phyloP scores from a whole-genome alignment of 2,329 filamentous ascomycete genomes.

The Rachicladosporium sp. region DNA sequence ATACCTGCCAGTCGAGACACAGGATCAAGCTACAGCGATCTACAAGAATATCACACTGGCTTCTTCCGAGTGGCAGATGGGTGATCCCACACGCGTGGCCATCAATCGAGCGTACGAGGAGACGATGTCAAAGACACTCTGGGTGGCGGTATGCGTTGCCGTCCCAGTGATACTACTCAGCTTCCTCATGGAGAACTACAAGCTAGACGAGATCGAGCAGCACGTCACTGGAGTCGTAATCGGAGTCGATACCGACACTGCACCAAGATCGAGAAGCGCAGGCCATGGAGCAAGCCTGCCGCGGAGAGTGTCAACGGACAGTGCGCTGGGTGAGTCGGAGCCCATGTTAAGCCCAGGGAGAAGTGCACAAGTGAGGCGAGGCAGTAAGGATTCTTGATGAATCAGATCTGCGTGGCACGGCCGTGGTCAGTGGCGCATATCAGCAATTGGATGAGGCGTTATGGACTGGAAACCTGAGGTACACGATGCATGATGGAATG shows the following conservation, averaged over 20 bases:
- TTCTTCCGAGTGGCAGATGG: slow-evolving; percentile 41
- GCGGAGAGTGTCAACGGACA: no score
- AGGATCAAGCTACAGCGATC: slow-evolving; percentile 35
- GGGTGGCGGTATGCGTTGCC: slow-evolving; percentile 41
- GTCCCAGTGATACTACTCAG: slow-evolving; percentile 46
- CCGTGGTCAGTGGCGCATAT: no score
- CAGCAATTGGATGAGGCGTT: no score
- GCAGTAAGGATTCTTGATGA: no score
- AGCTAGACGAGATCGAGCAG: slow-evolving; percentile 39
- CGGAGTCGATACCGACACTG: slow-evolving; percentile 15
- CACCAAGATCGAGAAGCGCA: no score
- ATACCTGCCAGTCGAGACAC: slow-evolving; percentile 38
- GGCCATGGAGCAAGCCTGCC: no score
- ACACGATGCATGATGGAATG: no score
- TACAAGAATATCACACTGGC: slow-evolving; percentile 40
- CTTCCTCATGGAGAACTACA: slow-evolving; percentile 46
- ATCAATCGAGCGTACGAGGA: slow-evolving; percentile 55
- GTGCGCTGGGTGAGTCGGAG: no score
- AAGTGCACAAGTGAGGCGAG: no score
- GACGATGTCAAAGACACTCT: slow-evolving; percentile 48
- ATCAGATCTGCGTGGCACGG: no score
- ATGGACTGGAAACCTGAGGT: no score
- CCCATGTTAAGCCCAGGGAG: no score
- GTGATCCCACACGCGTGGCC: slow-evolving; percentile 43
- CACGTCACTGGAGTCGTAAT: slow-evolving; percentile 31